Evolutionary conservation across 2,329 filamentous ascomycete species (phyloP), one percentile per base, ranked within the genome.

Genomic region (Pseudogymnoascus sp.): DNA sequence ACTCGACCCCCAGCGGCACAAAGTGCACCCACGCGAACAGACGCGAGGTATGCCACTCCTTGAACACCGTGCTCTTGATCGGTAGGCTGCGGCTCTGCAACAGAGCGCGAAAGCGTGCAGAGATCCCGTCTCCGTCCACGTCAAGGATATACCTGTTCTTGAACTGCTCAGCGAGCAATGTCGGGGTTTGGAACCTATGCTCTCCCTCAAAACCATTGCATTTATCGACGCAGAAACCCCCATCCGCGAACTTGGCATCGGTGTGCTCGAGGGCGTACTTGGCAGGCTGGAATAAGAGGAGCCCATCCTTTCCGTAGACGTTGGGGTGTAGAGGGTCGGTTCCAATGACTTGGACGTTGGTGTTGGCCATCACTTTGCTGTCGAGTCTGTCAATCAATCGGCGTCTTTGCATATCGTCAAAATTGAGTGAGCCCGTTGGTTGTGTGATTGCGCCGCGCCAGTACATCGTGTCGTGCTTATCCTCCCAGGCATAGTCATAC

Each of bases 1-100:
- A 92, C 1, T 85, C 82, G 69, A 84, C 89, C 71, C 92, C 88
- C 81, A 93, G 86, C 13, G 90, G 90, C 1, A 92, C 86, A 68
- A 90, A 93, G 73, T 94, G 90, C 69, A 85, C 84, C 90, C 90
- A 94, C 0, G 88, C 81, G 2, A 91, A 78, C 1, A 93, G 78
- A 2, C 90, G 80, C 48, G 81, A 82, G 71, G 92, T 89, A 70
- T 92, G 90, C 90, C 90, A 94, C 72, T 94, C 90, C 17, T 83
- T 81, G 75, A 87, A 94, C 21, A 93, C 77, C 0, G 90, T 91
- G 5, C 87, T 84, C 75, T 93, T 94, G 75, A 94, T 84, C 0
- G 88, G 88, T 7, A 92, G 73, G 13, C 83, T 86, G 2, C 84
- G 89, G 31, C 84, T 89, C 35, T 82, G 79, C 25, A 93, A 76